A percentile compares a stretch with the other conserved stretches of the same genome.
These are phyloP conservation scores for Neonectria ditissima DNA, from an alignment of 2,329 filamentous ascomycete genomes.

Conservation along the genomic window DNA sequence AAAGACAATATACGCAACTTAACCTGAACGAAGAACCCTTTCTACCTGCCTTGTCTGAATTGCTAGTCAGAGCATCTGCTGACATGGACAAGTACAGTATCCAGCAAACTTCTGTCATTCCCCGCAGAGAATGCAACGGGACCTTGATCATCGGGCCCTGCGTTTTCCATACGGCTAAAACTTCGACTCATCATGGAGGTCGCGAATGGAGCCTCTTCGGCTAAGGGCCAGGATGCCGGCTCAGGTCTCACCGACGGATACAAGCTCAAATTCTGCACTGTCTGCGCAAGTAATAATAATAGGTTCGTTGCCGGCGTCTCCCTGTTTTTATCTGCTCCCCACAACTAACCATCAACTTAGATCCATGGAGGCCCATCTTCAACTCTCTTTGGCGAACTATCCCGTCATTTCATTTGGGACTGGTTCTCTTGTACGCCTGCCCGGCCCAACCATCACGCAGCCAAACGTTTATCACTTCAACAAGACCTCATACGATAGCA, in stretches of 20 bases:
- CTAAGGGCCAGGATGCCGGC: constrained; percentile 56
- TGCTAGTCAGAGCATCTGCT: constrained; percentile 14
- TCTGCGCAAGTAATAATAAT: constrained; percentile 99
- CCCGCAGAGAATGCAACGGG: constrained; percentile 41
- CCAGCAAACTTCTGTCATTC: not conserved
- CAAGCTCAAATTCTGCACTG: constrained; percentile 96
- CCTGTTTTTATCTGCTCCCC: not conserved
- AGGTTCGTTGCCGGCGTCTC: constrained; percentile 65
- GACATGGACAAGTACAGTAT: constrained; percentile 28
- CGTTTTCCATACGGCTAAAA: constrained; percentile 35
- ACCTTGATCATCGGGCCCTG: constrained; percentile 26
- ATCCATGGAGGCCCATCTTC: constrained; percentile 95
- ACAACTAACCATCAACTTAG: constrained; percentile 36
- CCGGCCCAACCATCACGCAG: constrained; percentile 89
- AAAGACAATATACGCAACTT: constrained; percentile 70
- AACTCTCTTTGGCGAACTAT: constrained; percentile 85
- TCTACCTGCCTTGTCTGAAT: constrained; percentile 7
- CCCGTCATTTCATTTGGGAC: constrained; percentile 99
- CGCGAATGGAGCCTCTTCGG: constrained; percentile 53
- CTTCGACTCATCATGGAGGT: constrained; percentile 53
- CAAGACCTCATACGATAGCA: constrained; percentile 92
- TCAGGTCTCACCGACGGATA: constrained; percentile 70
- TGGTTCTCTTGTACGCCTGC: constrained; percentile 91
- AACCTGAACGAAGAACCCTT: constrained; percentile 49
- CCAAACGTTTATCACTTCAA: constrained; percentile 99